Conservation (phyloP, 306 rosid genomes). For the Glycine latifolia region DNA sequence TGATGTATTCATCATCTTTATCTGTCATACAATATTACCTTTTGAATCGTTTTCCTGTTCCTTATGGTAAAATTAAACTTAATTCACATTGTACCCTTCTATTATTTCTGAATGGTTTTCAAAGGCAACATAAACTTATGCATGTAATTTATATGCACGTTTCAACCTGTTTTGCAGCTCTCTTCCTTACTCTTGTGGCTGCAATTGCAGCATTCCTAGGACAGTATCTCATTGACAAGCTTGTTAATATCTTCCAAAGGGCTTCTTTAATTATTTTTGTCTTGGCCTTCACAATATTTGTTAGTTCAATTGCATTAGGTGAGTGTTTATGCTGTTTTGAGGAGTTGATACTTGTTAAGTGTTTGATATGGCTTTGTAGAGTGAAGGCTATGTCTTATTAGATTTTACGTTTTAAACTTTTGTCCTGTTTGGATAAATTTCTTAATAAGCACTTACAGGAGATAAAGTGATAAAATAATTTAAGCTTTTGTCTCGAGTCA, state of each 20-base stretch:
- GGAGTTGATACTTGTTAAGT: neutral
- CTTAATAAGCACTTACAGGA: no score
- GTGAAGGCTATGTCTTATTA: no score
- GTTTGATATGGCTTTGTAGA: neutral
- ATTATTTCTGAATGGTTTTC: neutral
- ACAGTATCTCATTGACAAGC: slow-evolving; percentile 67
- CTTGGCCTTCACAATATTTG: slow-evolving; percentile 64
- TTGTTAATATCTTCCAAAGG: slow-evolving; percentile 63
- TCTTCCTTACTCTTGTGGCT: slow-evolving; percentile 68
- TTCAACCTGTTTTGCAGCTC: slow-evolving; percentile 56
- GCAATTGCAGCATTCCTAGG: slow-evolving; percentile 69
- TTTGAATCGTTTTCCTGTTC: slow-evolving; percentile 80
- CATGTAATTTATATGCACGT: neutral
- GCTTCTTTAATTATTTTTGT: slow-evolving; percentile 82
- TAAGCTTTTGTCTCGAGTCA: no score
- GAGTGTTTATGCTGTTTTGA: slow-evolving; percentile 28
- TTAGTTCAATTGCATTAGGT: slow-evolving; percentile 74
- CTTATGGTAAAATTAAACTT: slow-evolving; percentile 63
- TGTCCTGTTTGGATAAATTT: no score
- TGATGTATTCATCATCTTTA: slow-evolving; percentile 82
- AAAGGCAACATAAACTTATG: neutral
- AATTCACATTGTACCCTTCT: neutral
- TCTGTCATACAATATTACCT: slow-evolving; percentile 88
- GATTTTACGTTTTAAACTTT: no score
- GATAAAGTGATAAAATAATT: neutral